Percentiles rank a stretch among this genome's conserved stretches.
These are phyloP conservation scores for Penicillium riverlandense DNA, from an alignment of 495 filamentous ascomycete species.

Conservation along the genomic window DNA sequence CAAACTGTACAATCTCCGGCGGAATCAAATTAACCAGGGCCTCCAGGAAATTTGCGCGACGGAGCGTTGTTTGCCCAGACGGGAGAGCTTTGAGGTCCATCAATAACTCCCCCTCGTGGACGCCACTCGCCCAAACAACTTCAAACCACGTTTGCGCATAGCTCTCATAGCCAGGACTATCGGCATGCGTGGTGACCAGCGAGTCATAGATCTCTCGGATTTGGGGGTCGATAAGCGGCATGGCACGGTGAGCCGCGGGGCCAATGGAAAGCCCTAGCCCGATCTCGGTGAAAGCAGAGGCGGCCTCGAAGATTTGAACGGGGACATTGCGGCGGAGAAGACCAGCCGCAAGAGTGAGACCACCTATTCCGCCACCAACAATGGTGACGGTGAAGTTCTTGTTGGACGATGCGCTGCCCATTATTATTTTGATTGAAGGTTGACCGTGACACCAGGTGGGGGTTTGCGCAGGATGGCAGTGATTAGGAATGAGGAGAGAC, in stretches of 20 bases:
- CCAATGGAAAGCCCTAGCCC: conserved; percentile 54
- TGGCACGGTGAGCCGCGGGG: conserved; percentile 50
- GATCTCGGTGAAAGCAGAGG: conserved; percentile 44
- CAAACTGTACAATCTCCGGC: conserved; percentile 25
- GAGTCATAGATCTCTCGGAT: conserved; percentile 25
- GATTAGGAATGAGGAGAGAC: background rate
- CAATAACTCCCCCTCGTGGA: conserved; percentile 16
- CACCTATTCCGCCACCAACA: conserved; percentile 54
- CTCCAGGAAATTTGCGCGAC: conserved; percentile 54
- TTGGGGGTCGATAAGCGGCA: conserved; percentile 41
- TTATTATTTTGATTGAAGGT: background rate
- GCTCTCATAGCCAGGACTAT: conserved; percentile 19
- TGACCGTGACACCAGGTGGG: background rate
- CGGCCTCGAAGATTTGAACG: conserved; percentile 51
- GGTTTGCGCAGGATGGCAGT: background rate
- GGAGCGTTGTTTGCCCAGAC: conserved; percentile 27
- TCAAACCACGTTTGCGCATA: conserved; percentile 21
- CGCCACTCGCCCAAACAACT: conserved; percentile 16
- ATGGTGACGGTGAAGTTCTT: conserved; percentile 44
- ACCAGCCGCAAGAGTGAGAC: conserved; percentile 48
- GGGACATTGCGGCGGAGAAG: conserved; percentile 42
- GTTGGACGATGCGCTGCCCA: background rate
- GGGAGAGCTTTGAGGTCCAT: conserved; percentile 27
- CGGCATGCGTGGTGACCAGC: conserved; percentile 22
- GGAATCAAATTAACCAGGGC: conserved; percentile 51